Conservation (phyloP, 2,329 filamentous ascomycete genomes). For the Penicillium sp. region DNA sequence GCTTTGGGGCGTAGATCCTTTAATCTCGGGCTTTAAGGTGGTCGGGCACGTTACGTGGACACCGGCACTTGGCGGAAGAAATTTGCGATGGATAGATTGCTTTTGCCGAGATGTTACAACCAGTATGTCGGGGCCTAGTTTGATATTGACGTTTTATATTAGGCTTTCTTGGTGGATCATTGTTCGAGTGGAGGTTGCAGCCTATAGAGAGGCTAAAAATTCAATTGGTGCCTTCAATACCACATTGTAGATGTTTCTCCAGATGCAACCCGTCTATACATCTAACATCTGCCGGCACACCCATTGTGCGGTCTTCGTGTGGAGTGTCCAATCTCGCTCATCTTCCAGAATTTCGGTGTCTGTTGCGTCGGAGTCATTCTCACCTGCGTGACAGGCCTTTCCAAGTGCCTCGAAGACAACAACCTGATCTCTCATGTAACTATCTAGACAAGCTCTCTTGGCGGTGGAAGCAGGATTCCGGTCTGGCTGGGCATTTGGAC, state of each 20-base stretch:
- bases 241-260: not conserved
- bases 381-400: conserved; percentile 21
- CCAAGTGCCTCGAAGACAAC: conserved; percentile 59
- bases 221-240: not conserved
- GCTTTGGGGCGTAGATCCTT: conserved; percentile 1
- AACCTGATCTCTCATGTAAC: conserved; percentile 57
- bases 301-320: conserved; percentile 46
- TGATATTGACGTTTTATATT: not conserved
- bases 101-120: not conserved
- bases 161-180: not conserved
- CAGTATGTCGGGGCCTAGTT: not conserved
- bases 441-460: conserved; percentile 49
- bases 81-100: not conserved
- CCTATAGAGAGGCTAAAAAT: not conserved
- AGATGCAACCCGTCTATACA: not conserved
- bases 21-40: not conserved
- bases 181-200: not conserved
- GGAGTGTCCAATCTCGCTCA: conserved; percentile 37
- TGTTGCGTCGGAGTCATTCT: conserved; percentile 12
- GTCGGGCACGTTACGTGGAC: not conserved
- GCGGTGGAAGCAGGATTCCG: too few species aligned
- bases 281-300: conserved; percentile 41
- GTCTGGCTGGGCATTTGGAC: not conserved
- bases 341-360: conserved; percentile 18
- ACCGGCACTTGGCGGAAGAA: not conserved